A percentile compares a stretch with the other conserved stretches of the same genome.
phyloP scores from a whole-genome alignment of 495 filamentous ascomycete species.

The Hypomontagnella monticulosa region DNA sequence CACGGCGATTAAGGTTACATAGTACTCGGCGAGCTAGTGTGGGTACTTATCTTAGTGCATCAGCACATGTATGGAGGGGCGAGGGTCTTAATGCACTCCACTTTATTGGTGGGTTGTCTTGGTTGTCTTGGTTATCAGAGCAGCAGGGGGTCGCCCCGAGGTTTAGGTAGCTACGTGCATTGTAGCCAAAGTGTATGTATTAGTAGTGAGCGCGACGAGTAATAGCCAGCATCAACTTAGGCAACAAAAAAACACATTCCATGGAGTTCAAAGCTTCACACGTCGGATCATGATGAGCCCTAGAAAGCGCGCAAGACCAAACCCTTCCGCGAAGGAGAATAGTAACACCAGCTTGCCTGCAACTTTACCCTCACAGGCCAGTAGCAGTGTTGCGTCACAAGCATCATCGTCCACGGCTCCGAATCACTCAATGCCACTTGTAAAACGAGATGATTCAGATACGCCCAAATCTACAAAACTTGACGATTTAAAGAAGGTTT shows the following conservation, averaged over 20 bases:
- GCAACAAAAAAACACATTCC: constrained; percentile 1
- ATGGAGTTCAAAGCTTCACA: constrained; percentile 8
- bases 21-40: too few species aligned
- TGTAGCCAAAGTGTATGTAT: too few species aligned
- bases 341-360: constrained; percentile 48
- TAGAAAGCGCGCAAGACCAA: constrained; percentile 71
- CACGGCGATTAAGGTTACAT: too few species aligned
- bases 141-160: too few species aligned
- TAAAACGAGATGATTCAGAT: constrained; percentile 27
- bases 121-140: too few species aligned
- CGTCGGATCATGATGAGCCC: constrained; percentile 58
- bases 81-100: too few species aligned
- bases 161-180: too few species aligned
- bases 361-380: constrained; percentile 41
- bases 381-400: constrained; percentile 48
- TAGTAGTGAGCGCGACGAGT: background rate
- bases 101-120: too few species aligned
- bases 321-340: constrained; percentile 52
- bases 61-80: too few species aligned
- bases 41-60: too few species aligned
- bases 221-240: constrained; percentile 13
- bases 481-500: constrained; percentile 35
- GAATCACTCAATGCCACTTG: constrained; percentile 31
- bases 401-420: constrained; percentile 8
- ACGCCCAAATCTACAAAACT: constrained; percentile 24